A percentile compares a stretch with the other conserved stretches of the same genome.
phyloP scores from a whole-genome alignment of 140 eudicot species.

The Senecio squalidus region DNA sequence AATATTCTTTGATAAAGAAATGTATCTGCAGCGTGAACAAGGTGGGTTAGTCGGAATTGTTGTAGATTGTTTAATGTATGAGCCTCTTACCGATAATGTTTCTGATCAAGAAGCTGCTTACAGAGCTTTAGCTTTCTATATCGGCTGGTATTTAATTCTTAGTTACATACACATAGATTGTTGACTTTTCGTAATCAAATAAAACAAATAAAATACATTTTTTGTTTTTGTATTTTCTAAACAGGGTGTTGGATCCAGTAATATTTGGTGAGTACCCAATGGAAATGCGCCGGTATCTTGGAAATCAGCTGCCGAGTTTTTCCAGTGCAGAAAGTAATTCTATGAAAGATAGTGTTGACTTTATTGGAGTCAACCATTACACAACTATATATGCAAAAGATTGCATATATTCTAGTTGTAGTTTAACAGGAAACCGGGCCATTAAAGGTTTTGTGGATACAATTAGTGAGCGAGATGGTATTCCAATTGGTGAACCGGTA shows the following conservation, averaged over 20 bases:
- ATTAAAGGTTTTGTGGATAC: slow-evolving; percentile 40
- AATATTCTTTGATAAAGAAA: slow-evolving; percentile 2
- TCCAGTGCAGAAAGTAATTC: slow-evolving; percentile 39
- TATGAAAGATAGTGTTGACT: slow-evolving; percentile 50
- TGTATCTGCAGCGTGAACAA: slow-evolving; percentile 37
- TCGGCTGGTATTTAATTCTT: slow-evolving; percentile 39
- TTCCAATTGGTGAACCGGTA: slow-evolving; percentile 61
- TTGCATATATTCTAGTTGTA: slow-evolving; percentile 47
- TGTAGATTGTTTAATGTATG: slow-evolving; percentile 27
- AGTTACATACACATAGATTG: background rate
- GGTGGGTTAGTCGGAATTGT: slow-evolving; percentile 55
- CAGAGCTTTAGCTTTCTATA: slow-evolving; percentile 50
- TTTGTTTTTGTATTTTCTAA: background rate
- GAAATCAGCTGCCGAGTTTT: slow-evolving; percentile 56
- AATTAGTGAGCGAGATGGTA: slow-evolving; percentile 49
- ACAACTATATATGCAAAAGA: slow-evolving; percentile 59
- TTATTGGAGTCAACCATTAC: slow-evolving; percentile 71
- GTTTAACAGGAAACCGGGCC: slow-evolving; percentile 38
- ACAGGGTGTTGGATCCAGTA: slow-evolving; percentile 74
- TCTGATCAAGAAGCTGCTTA: slow-evolving; percentile 51
- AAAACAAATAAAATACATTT: background rate
- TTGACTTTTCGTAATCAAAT: background rate
- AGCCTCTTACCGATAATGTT: slow-evolving; percentile 43
- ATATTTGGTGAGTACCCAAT: slow-evolving; percentile 72
- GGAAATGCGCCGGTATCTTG: slow-evolving; percentile 54